phyloP scores from a whole-genome alignment of 1,284 basidiomycete genomes.

The Malassezia caprae region DNA sequence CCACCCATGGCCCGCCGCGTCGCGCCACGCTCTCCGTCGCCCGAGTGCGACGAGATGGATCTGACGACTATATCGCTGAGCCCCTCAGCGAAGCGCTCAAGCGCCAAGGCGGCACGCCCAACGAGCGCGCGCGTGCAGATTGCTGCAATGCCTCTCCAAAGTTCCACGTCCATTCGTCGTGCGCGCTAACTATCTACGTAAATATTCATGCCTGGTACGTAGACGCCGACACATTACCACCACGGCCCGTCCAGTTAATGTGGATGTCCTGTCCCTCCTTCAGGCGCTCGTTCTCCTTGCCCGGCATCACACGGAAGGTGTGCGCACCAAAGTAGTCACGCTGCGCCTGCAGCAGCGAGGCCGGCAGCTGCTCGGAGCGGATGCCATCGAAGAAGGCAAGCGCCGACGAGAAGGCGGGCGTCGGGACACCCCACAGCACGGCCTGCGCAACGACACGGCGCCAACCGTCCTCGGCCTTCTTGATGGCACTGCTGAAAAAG shows the following conservation, averaged over 20 bases:
- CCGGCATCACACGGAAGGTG: slow-evolving; percentile 38
- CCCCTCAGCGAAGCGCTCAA: not conserved
- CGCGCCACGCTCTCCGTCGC: not conserved
- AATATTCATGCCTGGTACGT: slow-evolving; percentile 71
- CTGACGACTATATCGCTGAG: slow-evolving; percentile 10
- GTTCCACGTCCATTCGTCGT: not conserved
- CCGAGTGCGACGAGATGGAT: slow-evolving; percentile 11
- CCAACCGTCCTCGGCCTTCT: slow-evolving; percentile 95
- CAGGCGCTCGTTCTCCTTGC: slow-evolving; percentile 30
- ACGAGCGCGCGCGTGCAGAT: not conserved
- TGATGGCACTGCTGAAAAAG: slow-evolving; percentile 92
- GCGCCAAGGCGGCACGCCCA: not conserved
- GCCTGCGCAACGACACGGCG: slow-evolving; percentile 92
- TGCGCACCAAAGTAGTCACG: slow-evolving; percentile 52
- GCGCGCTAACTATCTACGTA: slow-evolving; percentile 24
- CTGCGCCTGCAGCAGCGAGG: slow-evolving; percentile 85
- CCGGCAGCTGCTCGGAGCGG: slow-evolving; percentile 72
- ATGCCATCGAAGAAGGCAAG: slow-evolving; percentile 99
- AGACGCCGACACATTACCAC: slow-evolving; percentile 81
- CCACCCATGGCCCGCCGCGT: not conserved
- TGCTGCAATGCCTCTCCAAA: slow-evolving; percentile 12
- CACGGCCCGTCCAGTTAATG: slow-evolving; percentile 70
- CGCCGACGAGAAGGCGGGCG: slow-evolving; percentile 89
- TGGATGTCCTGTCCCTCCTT: slow-evolving; percentile 68
- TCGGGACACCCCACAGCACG: slow-evolving; percentile 92